phyloP scores from a whole-genome alignment of 2,329 filamentous ascomycete species.

The Fusarium robinianum region DNA sequence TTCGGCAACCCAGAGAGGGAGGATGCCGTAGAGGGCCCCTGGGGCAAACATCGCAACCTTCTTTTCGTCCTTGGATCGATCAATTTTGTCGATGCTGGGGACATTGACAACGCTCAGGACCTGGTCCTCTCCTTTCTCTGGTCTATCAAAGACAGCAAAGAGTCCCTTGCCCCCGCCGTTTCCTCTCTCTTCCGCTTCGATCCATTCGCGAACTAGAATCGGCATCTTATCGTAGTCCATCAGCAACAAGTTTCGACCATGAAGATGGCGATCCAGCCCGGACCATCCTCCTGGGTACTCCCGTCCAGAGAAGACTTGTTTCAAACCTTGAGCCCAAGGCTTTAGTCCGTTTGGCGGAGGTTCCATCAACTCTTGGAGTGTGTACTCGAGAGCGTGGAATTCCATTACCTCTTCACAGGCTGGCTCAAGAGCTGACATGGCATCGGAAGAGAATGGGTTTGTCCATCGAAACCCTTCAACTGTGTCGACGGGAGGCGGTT shows the following conservation, averaged over 20 bases:
- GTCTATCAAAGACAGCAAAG: slow-evolving; percentile 48
- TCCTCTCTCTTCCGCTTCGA: slow-evolving; percentile 48
- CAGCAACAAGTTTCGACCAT: slow-evolving; percentile 51
- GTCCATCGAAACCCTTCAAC: slow-evolving; percentile 48
- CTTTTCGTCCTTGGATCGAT: slow-evolving; percentile 40
- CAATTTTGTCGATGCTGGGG: slow-evolving; percentile 31
- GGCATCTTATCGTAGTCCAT: slow-evolving; percentile 54
- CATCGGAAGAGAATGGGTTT: slow-evolving; percentile 44
- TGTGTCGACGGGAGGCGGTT: slow-evolving; percentile 40
- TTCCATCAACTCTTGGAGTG: slow-evolving; percentile 49
- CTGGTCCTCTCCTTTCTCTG: slow-evolving; percentile 44
- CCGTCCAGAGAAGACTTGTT: slow-evolving; percentile 45
- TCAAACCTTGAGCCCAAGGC: slow-evolving; percentile 47
- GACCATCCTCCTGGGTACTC: slow-evolving; percentile 58
- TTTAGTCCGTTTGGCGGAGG: slow-evolving; percentile 45
- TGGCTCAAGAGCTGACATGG: slow-evolving; percentile 39
- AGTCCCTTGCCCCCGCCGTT: slow-evolving; percentile 44
- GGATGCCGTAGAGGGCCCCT: slow-evolving; percentile 53
- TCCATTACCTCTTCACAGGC: slow-evolving; percentile 42
- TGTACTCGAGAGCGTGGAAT: slow-evolving; percentile 48
- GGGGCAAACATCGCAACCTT: slow-evolving; percentile 56
- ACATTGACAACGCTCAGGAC: slow-evolving; percentile 45
- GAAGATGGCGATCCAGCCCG: slow-evolving; percentile 56
- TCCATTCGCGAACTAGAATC: slow-evolving; percentile 51
- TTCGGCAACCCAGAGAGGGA: slow-evolving; percentile 56